Evolutionary conservation across 1,139 yeast genomes (phyloP).

Genomic region (Pichia sp.): DNA sequence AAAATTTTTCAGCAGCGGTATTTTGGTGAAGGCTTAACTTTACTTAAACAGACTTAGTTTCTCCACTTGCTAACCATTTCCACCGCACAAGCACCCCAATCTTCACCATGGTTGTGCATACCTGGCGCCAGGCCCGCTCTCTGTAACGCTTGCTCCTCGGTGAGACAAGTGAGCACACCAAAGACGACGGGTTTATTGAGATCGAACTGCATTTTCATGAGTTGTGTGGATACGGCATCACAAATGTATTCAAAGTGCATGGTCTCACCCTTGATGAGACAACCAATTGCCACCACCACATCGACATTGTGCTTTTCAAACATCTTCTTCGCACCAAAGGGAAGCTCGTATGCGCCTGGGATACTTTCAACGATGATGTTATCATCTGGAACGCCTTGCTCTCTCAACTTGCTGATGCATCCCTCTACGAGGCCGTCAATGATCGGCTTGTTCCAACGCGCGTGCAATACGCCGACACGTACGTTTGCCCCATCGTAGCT

Average conservation of each 20-base stretch:
- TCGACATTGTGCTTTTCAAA: slow-evolving; percentile 53
- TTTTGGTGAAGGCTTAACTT: no score
- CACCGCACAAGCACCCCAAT: slow-evolving; percentile 99
- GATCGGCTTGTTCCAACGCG: slow-evolving; percentile 84
- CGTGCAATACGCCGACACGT: slow-evolving; percentile 82
- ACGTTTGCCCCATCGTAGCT: slow-evolving; percentile 62
- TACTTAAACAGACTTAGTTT: no score
- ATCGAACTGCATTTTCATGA: slow-evolving; percentile 75
- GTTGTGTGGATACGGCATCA: slow-evolving; percentile 78
- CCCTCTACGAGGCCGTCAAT: slow-evolving; percentile 80
- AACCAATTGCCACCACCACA: slow-evolving; percentile 91
- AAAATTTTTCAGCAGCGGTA: no score
- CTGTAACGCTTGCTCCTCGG: slow-evolving; percentile 88
- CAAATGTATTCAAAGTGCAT: slow-evolving; percentile 98
- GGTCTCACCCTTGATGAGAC: slow-evolving; percentile 89
- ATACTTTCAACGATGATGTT: slow-evolving; percentile 78
- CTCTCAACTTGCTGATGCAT: slow-evolving; percentile 51
- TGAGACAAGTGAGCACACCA: slow-evolving; percentile 87
- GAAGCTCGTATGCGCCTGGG: slow-evolving; percentile 93
- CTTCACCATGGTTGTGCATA: slow-evolving; percentile 94
- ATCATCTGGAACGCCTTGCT: slow-evolving; percentile 64
- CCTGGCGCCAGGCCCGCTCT: slow-evolving; percentile 85
- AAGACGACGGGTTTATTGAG: slow-evolving; percentile 76
- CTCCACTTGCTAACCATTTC: slow-evolving; percentile 63
- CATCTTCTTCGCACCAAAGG: slow-evolving; percentile 63